A percentile compares a stretch with the other conserved stretches of the same genome.
These are phyloP conservation scores for Magnusiomyces suaveolens DNA, from an alignment of 1,139 yeast genomes.

Conservation along the genomic window DNA sequence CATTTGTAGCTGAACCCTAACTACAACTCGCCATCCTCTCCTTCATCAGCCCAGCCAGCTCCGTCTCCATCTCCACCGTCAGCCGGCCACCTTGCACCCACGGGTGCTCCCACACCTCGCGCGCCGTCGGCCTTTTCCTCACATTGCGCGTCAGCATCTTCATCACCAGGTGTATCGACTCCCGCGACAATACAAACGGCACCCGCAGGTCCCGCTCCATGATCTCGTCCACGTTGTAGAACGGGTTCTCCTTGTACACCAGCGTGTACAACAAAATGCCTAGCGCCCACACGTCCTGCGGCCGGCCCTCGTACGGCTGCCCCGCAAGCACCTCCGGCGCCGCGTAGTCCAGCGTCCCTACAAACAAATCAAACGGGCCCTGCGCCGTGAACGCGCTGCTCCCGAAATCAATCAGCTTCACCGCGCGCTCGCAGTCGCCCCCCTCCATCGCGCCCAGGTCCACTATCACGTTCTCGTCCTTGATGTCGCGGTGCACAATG, in stretches of 20 bases:
- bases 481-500: constrained; percentile 87
- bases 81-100: constrained; percentile 42
- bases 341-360: constrained; percentile 94
- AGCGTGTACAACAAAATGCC: constrained; percentile 84
- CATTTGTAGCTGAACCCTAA: no score
- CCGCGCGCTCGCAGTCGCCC: constrained; percentile 24
- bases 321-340: constrained; percentile 93
- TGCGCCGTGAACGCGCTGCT: constrained; percentile 81
- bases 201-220: constrained; percentile 77
- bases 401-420: constrained; percentile 89
- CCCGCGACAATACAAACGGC: constrained; percentile 52
- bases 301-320: constrained; percentile 77
- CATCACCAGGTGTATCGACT: constrained; percentile 46
- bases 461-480: constrained; percentile 87
- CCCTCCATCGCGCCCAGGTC: constrained; percentile 34
- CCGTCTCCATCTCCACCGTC: not conserved
- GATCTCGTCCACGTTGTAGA: constrained; percentile 88
- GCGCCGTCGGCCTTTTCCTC: constrained; percentile 58
- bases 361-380: constrained; percentile 95
- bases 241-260: constrained; percentile 90
- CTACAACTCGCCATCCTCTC: not conserved
- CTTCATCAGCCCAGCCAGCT: not conserved
- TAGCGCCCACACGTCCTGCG: constrained; percentile 95
- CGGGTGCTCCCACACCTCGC: constrained; percentile 53
- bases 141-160: constrained; percentile 58